phyloP scores from a whole-genome alignment of 345 rosid genomes.

The Barbarea vulgaris region DNA sequence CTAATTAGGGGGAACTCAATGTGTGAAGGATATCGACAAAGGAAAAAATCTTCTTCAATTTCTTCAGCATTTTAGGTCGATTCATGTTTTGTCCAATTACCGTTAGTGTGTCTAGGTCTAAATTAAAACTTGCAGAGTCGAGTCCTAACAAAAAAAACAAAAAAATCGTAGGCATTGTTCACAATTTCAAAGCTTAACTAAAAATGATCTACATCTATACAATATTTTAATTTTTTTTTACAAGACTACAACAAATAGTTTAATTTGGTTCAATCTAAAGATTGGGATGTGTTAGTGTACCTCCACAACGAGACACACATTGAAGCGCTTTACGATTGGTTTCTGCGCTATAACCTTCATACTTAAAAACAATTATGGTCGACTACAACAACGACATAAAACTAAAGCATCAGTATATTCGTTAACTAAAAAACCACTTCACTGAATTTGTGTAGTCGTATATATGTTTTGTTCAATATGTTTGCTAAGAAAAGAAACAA shows the following conservation, averaged over 20 bases:
- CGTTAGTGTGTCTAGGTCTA: not conserved
- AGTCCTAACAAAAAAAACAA: not conserved
- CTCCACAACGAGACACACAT: not conserved
- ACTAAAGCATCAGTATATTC: not conserved
- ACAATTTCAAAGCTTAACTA: no score
- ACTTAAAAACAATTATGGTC: not conserved
- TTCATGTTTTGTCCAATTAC: not conserved
- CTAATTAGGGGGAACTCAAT: not conserved
- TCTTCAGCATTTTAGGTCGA: not conserved
- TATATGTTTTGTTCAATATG: not conserved
- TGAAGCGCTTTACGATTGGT: not conserved
- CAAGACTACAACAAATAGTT: no score
- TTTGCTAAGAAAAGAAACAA: not conserved
- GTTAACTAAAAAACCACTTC: not conserved
- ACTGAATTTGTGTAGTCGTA: not conserved
- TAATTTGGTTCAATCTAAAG: not conserved
- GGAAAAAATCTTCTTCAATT: not conserved
- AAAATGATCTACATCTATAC: not conserved
- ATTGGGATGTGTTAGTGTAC: not conserved
- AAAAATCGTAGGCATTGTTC: no score
- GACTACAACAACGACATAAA: not conserved
- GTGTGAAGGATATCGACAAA: not conserved
- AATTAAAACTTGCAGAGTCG: not conserved
- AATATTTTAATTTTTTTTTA: no score
- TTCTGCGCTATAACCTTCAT: not conserved